A percentile compares a stretch with the other conserved stretches of the same genome.
Conservation (phyloP, 2,329 filamentous ascomycete genomes). For the Zymoseptoria brevis region DNA sequence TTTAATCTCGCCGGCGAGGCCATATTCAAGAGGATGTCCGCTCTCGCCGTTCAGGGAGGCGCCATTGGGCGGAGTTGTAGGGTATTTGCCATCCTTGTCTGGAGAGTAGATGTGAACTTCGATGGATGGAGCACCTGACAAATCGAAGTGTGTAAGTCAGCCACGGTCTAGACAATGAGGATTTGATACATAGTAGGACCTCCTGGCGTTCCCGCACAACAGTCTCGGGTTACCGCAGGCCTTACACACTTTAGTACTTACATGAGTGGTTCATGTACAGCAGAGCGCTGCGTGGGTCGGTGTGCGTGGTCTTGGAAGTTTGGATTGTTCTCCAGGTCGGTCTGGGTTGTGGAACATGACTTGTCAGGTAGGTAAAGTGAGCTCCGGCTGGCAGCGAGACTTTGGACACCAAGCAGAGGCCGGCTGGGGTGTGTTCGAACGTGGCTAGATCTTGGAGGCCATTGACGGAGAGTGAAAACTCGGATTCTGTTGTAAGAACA, state of each 20-base stretch:
- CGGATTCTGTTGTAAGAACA: constrained; percentile 13
- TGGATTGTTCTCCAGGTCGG: constrained; percentile 48
- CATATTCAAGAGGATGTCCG: constrained; percentile 6
- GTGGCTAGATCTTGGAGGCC: constrained; percentile 35
- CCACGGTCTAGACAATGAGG: not conserved
- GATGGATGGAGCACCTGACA: constrained; percentile 35
- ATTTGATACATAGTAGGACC: not conserved
- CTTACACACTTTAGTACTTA: not conserved
- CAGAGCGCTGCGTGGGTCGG: constrained; percentile 50
- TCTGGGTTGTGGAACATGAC: constrained; percentile 34
- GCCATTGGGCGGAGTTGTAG: constrained; percentile 15
- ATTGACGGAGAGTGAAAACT: constrained; percentile 18
- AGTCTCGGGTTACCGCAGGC: no score
- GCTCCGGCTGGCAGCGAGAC: constrained; percentile 44
- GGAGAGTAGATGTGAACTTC: constrained; percentile 44
- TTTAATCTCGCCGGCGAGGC: constrained; percentile 17
- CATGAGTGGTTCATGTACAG: constrained; percentile 53
- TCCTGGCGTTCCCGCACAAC: not conserved
- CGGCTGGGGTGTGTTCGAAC: constrained; percentile 31
- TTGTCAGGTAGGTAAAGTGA: constrained; percentile 44
- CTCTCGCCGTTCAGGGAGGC: constrained; percentile 12
- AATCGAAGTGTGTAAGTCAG: not conserved
- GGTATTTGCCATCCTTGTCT: constrained; percentile 20
- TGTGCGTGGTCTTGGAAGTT: constrained; percentile 41
- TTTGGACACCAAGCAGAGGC: constrained; percentile 40